Evolutionary conservation across 768 basidiomycete species (phyloP), one percentile per base, ranked within the genome.

Genomic region (Lactifluus volemus): DNA sequence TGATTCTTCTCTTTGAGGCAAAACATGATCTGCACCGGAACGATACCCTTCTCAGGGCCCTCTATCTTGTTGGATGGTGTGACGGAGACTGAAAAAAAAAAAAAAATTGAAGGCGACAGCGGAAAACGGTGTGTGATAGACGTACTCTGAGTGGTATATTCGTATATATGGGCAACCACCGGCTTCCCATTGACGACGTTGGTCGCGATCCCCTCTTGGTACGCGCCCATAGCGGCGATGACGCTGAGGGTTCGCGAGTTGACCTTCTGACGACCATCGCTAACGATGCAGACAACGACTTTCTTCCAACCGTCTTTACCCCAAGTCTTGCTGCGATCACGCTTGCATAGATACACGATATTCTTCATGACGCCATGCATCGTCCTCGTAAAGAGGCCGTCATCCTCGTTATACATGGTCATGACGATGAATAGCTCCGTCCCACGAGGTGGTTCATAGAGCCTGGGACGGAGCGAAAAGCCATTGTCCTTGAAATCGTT

Each of bases 231-330:
- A 4, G 93, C 84, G 12, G 95, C 96, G 60, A 99, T 82, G 38
- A 94, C 90, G 64, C 84, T 88, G 68, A 93, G 72, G 15, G 88
- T 90, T 63, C 91, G 75, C 47, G 86, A 80, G 70, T 93, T 92
- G 73, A 96, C 89, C 80, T 93, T 92, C 64, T 74, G 70, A 34
- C 92, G 80, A 0, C 92, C 93, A 71, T 95, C 92, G 45, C 87
- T 89, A 8, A 96, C 92, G 66, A 95, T 85, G 68, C 90, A 93
- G 10, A 96, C 88, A 8, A 95, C 94, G 38, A 96, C 91, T 79
- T 97, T 98, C 79, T 98, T 95, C 96, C 96, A 98, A 1, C 93
- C 93, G 0, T 97, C 94, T 71, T 89, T 88, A 1, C 94, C 95
- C 96, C 96, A 98, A 4, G 90, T 97, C 79, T 91, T 94, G 67